These are phyloP conservation scores for Tardiomyces depauwii DNA, from an alignment of 1,139 yeast species.

Conservation along the genomic window DNA sequence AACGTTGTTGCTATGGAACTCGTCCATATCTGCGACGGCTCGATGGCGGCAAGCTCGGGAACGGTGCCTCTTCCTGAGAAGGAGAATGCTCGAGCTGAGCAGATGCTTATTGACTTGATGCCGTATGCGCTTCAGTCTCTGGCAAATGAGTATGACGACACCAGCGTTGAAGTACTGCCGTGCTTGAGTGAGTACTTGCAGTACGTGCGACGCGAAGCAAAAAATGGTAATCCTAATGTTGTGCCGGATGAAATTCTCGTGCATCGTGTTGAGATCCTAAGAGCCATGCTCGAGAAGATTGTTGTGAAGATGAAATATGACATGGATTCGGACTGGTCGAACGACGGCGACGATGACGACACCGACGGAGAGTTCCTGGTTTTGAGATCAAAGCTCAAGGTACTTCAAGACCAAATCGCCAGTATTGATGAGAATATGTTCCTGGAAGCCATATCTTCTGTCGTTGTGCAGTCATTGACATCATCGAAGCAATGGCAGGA, in stretches of 20 bases:
- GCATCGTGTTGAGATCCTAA: slow-evolving; percentile 39
- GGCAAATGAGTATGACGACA: slow-evolving; percentile 79
- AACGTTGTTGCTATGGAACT: slow-evolving; percentile 71
- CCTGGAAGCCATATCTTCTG: slow-evolving; percentile 54
- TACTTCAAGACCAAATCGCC: slow-evolving; percentile 80
- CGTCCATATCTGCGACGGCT: slow-evolving; percentile 50
- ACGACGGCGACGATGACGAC: slow-evolving; percentile 35
- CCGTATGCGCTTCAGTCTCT: slow-evolving; percentile 66
- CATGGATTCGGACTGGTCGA: slow-evolving; percentile 50
- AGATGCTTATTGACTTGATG: slow-evolving; percentile 48
- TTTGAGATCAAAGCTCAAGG: slow-evolving; percentile 57
- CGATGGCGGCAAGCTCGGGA: slow-evolving; percentile 20
- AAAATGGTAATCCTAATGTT: slow-evolving; percentile 18
- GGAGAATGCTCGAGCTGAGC: slow-evolving; percentile 32
- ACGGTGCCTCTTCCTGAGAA: slow-evolving; percentile 13
- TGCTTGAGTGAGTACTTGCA: slow-evolving; percentile 66
- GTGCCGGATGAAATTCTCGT: slow-evolving; percentile 17
- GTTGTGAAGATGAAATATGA: slow-evolving; percentile 74
- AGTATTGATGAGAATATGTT: slow-evolving; percentile 62
- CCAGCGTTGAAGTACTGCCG: slow-evolving; percentile 72
- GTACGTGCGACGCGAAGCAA: slow-evolving; percentile 48
- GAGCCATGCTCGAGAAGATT: slow-evolving; percentile 54
- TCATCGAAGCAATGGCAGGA: slow-evolving; percentile 29
- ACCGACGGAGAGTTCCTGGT: slow-evolving; percentile 73
- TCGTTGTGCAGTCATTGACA: slow-evolving; percentile 48